Conservation (phyloP, 139 green algal species). For the Chlorella sorokiniana region DNA sequence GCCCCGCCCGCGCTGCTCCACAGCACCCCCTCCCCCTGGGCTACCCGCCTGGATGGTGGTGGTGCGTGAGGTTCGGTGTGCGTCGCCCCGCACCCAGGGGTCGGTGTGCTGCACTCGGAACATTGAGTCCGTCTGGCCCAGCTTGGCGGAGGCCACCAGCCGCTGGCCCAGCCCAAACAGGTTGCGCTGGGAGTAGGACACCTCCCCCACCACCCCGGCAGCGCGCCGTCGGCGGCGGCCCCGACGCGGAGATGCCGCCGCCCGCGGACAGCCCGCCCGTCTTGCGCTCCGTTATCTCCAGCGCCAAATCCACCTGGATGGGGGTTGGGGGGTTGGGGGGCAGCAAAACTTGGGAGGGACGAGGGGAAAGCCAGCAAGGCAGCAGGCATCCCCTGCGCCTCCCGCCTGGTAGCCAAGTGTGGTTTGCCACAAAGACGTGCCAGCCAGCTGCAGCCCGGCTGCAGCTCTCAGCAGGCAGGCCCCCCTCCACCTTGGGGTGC, state of each 20-base stretch:
- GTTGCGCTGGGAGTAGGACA: conserved; percentile 90
- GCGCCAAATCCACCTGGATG: conserved; percentile 76
- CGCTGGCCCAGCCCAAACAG: conserved; percentile 91
- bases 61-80: conserved; percentile 85
- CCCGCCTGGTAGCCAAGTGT: too few relatives aligned
- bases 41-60: conserved; percentile 60
- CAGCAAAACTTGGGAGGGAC: not conserved
- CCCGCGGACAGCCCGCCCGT: conserved; percentile 85
- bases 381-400: too few relatives aligned
- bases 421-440: too few relatives aligned
- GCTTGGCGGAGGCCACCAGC: conserved; percentile 74
- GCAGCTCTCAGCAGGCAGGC: not conserved
- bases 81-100: conserved; percentile 90
- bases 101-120: conserved; percentile 93
- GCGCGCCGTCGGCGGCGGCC: conserved; percentile 57
- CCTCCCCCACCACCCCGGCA: conserved; percentile 84
- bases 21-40: conserved; percentile 3
- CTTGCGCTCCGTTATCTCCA: conserved; percentile 90
- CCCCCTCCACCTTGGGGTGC: conserved; percentile 1
- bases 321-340: not conserved
- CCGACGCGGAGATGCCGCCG: conserved; percentile 74
- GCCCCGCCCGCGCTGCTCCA: not conserved
- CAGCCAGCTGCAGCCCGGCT: too few relatives aligned
- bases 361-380: too few relatives aligned
- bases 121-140: conserved; percentile 87